Evolutionary conservation across 176 grass and related monocot genomes (phyloP).

Genomic region (Carex littledalei): DNA sequence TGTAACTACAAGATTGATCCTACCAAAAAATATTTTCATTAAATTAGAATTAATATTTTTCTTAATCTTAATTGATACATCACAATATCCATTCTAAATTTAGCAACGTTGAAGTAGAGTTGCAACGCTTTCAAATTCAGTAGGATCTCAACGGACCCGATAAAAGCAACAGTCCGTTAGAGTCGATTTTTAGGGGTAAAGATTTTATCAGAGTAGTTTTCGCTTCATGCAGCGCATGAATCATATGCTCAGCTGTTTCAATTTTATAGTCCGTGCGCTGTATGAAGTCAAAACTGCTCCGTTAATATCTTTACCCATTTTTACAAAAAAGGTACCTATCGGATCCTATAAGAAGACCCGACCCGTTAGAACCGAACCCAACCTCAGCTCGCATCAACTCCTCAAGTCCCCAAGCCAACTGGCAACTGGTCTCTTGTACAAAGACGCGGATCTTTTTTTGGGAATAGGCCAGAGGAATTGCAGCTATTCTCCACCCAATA

Average conservation of each 20-base stretch:
- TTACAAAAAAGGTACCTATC: neutral
- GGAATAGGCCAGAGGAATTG: neutral
- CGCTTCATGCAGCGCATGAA: too few relatives aligned
- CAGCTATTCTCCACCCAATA: constrained; percentile 16
- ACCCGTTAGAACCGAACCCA: neutral
- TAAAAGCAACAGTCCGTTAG: neutral
- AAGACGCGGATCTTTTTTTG: neutral
- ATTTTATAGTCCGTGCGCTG: too few relatives aligned
- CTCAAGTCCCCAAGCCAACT: neutral
- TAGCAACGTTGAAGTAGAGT: neutral
- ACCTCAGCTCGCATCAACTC: too few relatives aligned
- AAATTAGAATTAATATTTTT: neutral
- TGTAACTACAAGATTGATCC: neutral
- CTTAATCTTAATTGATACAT: neutral
- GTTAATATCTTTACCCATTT: neutral
- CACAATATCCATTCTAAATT: neutral
- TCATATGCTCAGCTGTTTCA: too few relatives aligned
- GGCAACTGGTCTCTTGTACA: neutral
- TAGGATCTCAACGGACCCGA: neutral
- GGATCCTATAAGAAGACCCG: neutral
- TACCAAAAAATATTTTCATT: neutral
- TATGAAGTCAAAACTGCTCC: too few relatives aligned
- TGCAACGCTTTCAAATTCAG: neutral
- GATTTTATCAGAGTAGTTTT: too few relatives aligned
- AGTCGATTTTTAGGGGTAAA: neutral